A percentile compares a stretch with the other conserved stretches of the same genome.
These are phyloP conservation scores for Gloeophyllum trabeum DNA, from an alignment of 768 basidiomycete genomes.

Conservation along the genomic window DNA sequence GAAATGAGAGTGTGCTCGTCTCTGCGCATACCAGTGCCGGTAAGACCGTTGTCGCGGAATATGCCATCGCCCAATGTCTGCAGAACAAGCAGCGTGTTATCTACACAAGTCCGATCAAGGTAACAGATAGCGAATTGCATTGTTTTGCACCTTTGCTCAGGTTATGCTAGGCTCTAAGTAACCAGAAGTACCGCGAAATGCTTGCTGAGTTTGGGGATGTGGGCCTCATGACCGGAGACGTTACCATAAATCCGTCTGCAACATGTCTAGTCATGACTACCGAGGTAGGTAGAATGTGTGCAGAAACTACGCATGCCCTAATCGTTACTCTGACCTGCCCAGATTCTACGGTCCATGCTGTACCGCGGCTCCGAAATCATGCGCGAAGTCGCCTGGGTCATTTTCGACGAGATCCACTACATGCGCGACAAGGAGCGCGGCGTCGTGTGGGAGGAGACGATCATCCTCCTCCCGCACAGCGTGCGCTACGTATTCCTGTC, in stretches of 20 bases:
- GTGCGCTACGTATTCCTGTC: slow-evolving; percentile 98
- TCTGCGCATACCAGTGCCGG: slow-evolving; percentile 99
- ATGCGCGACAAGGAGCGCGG: slow-evolving; percentile 99
- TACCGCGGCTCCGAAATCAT: slow-evolving; percentile 98
- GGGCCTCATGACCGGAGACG: slow-evolving; percentile 98
- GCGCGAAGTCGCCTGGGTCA: slow-evolving; percentile 99
- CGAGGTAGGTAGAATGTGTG: slow-evolving; percentile 51
- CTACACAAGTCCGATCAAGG: slow-evolving; percentile 99
- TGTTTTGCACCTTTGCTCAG: slow-evolving; percentile 5
- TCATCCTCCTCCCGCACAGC: slow-evolving; percentile 90
- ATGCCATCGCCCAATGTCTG: slow-evolving; percentile 95
- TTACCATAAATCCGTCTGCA: slow-evolving; percentile 95
- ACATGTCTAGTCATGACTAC: slow-evolving; percentile 99
- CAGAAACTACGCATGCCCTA: neutral
- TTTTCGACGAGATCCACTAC: slow-evolving; percentile 99
- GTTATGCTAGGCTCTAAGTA: slow-evolving; percentile 72
- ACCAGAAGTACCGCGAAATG: slow-evolving; percentile 99
- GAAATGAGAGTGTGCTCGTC: slow-evolving; percentile 95
- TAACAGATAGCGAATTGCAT: slow-evolving; percentile 20
- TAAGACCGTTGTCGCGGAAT: slow-evolving; percentile 99
- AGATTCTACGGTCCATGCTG: slow-evolving; percentile 98
- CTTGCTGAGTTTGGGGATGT: slow-evolving; percentile 95
- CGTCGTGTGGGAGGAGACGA: slow-evolving; percentile 99
- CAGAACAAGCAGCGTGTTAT: slow-evolving; percentile 93
- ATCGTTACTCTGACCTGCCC: slow-evolving; percentile 1